Conservation (phyloP, 1,284 basidiomycete genomes). For the Leccinum pallidistipes region DNA sequence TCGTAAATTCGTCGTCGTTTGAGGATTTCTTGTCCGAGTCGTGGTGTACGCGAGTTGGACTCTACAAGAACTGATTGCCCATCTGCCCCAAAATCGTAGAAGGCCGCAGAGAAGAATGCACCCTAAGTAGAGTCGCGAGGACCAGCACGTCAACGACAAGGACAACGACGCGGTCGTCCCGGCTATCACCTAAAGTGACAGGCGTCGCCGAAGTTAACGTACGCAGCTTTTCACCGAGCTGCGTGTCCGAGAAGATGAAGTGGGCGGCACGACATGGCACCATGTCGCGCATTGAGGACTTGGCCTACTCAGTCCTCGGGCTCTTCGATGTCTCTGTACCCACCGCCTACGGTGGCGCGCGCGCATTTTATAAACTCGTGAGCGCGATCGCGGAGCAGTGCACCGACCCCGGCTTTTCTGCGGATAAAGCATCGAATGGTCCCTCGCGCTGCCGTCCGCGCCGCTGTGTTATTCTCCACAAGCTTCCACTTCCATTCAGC, state of each 20-base stretch:
- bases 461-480: conserved; percentile 18
- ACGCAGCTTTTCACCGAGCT: conserved; percentile 25
- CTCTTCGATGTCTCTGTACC: conserved; percentile 25
- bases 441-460: conserved; percentile 18
- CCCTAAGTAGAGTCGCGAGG: background rate
- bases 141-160: conserved; percentile 24
- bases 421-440: too few species aligned
- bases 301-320: conserved; percentile 27
- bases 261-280: conserved; percentile 27
- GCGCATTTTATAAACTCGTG: conserved; percentile 27
- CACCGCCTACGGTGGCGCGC: conserved; percentile 25
- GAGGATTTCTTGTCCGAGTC: conserved; percentile 26
- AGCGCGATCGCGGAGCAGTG: too few species aligned
- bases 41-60: conserved; percentile 29
- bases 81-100: conserved; percentile 20
- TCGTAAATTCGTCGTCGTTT: conserved; percentile 18
- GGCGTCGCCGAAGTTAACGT: conserved; percentile 25
- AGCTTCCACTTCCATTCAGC: background rate
- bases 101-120: conserved; percentile 20
- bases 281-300: conserved; percentile 24
- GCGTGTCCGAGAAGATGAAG: conserved; percentile 26
- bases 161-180: conserved; percentile 23
- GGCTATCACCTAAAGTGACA: conserved; percentile 17
- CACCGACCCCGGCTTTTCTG: too few species aligned
- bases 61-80: conserved; percentile 27